Evolutionary conservation across 2,329 filamentous ascomycete species (phyloP).

Genomic region (Volutella citrinella): DNA sequence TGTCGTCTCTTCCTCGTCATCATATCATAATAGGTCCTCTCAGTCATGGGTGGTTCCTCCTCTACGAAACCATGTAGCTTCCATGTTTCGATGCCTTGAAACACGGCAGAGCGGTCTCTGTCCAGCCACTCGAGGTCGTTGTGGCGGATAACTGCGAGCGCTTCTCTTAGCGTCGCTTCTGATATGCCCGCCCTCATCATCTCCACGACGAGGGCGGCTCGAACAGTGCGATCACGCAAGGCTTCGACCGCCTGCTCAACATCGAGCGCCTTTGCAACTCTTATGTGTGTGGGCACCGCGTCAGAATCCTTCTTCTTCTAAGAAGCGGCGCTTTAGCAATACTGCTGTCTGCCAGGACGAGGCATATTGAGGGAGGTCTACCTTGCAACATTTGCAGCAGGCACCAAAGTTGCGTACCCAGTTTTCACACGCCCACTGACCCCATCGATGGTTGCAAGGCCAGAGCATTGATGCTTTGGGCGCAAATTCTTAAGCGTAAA

Average conservation of each 20-base stretch:
- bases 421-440: constrained; percentile 17
- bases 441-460: constrained; percentile 23
- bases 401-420: constrained; percentile 18
- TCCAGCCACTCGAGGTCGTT: constrained; percentile 17
- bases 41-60: too few relatives aligned
- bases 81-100: constrained; percentile 14
- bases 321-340: constrained; percentile 5
- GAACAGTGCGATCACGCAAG: constrained; percentile 18
- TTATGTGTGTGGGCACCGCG: constrained; percentile 18
- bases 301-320: constrained; percentile 17
- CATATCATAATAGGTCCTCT: too few relatives aligned
- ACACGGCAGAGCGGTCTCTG: constrained; percentile 13
- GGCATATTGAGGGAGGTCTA: constrained; percentile 6
- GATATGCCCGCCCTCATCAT: constrained; percentile 18
- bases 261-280: constrained; percentile 19
- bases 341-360: constrained; percentile 5
- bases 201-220: constrained; percentile 16
- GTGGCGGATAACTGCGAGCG: constrained; percentile 16
- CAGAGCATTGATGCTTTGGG: too few relatives aligned
- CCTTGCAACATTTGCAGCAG: constrained; percentile 19
- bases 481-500: too few relatives aligned
- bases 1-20: too few relatives aligned
- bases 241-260: constrained; percentile 17
- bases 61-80: too few relatives aligned
- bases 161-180: constrained; percentile 15